phyloP scores from a whole-genome alignment of 257 asterid genomes.

The Solanum megistacrolobum region DNA sequence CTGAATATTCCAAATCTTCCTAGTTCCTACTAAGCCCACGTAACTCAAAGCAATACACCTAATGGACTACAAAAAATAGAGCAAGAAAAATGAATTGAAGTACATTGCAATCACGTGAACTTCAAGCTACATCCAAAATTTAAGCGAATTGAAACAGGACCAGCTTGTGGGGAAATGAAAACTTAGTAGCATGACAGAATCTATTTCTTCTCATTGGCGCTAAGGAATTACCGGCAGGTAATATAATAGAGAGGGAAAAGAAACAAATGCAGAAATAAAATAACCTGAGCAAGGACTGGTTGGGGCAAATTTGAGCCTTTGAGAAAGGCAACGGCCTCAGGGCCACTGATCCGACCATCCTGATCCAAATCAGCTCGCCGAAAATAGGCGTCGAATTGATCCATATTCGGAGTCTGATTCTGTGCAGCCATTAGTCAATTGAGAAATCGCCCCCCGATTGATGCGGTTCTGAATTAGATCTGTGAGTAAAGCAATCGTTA shows the following conservation, averaged over 20 bases:
- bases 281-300: slow-evolving; percentile 93
- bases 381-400: slow-evolving; percentile 73
- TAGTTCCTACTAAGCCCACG: neutral
- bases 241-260: neutral
- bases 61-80: neutral
- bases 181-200: neutral
- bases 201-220: neutral
- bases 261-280: neutral
- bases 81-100: neutral
- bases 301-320: slow-evolving; percentile 65
- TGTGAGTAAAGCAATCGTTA: neutral
- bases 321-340: slow-evolving; percentile 76
- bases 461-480: slow-evolving; percentile 6
- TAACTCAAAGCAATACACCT: neutral
- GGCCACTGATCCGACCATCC: slow-evolving; percentile 87
- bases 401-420: slow-evolving; percentile 14
- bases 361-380: slow-evolving; percentile 91
- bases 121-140: neutral
- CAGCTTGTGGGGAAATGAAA: neutral
- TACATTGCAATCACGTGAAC: neutral
- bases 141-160: neutral
- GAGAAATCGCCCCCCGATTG: neutral
- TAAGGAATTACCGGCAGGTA: neutral
- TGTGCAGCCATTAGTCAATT: slow-evolving; percentile 10
- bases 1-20: neutral